Evolutionary conservation across 139 green algal species (phyloP).

Genomic region (Picochlorum sp.): DNA sequence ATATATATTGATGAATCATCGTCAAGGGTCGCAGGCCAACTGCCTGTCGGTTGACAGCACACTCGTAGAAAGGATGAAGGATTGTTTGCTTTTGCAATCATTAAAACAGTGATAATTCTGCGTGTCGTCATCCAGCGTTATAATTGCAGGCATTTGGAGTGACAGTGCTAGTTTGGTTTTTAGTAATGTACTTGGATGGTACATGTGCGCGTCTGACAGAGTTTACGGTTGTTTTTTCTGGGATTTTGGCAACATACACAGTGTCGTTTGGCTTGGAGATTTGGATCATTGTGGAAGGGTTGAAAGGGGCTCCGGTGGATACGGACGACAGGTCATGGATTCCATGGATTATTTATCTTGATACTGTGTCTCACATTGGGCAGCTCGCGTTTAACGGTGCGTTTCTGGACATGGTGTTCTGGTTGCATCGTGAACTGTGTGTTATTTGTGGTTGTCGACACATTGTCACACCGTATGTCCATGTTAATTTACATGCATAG

Average conservation of each 20-base stretch:
- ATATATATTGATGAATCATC: background rate
- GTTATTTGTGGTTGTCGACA: background rate
- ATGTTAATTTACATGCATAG: slow-evolving; percentile 22
- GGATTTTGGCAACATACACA: background rate
- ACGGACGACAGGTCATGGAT: background rate
- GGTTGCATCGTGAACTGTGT: too few species aligned
- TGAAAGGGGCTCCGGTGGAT: background rate
- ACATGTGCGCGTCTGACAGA: too few species aligned
- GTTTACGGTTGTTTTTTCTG: slow-evolving; percentile 10
- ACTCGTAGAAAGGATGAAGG: too few species aligned
- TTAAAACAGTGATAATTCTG: too few species aligned
- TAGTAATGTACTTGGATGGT: too few species aligned
- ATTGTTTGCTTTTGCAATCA: too few species aligned
- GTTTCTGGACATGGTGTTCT: too few species aligned
- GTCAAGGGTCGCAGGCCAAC: too few species aligned
- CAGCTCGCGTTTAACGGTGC: background rate
- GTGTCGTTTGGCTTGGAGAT: background rate
- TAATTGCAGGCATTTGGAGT: too few species aligned
- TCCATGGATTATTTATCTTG: background rate
- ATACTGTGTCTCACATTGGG: background rate
- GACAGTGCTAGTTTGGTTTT: too few species aligned
- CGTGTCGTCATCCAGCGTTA: too few species aligned
- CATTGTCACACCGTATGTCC: background rate
- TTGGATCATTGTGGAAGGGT: background rate
- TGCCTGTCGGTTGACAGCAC: too few species aligned